Evolutionary conservation across 768 basidiomycete genomes (phyloP), one percentile per base, ranked within the genome.

Genomic region (Tricholoma bakamatsutake): DNA sequence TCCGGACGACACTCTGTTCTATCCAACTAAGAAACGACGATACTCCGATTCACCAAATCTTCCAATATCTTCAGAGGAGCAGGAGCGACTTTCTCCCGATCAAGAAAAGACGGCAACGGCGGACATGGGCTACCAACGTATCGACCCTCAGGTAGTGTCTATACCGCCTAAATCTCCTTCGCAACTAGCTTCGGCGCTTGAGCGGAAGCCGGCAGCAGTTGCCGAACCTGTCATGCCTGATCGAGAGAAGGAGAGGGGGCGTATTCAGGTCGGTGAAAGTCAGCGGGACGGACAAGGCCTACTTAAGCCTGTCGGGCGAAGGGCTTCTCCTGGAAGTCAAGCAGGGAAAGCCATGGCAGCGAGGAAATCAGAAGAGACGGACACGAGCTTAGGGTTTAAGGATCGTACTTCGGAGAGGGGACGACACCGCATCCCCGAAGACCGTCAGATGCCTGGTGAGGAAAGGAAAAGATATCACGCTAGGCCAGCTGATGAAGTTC

Each of bases 291-390:
- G 53, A 21, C 67, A 64, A 54, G 61, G 65, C 31, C 55, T 71
- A 21, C 59, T 69, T 50, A 72, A 67, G 59, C 69, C 69, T 37
- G 59, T 64, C 18, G 71, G 71, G 18, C 67, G 75, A 57, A 64
- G 80, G n/a, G 75, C 77, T 34, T 77, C 80, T 51, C 79, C 79
- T 2, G 78, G 78, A n/a, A 79, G 78, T 57, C 69, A 71, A 45
- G 66, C 68, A 33, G 78, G 78, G 17, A 66, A 78, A 52, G 76
- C 76, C 21, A 76, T 75, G 53, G 76, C 77, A 24, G 73, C 75
- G 7, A 67, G 75, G 54, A 80, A 77, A 61, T 70, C 72, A 18
- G 79, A 77, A 45, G 76, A 67, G 21, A 54, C 55, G 46, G 63
- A 64, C 24, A 3, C 34, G 17, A 59, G 58, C 21, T 31, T 48